Evolutionary conservation across 1,284 basidiomycete species (phyloP).

Genomic region (Lentinus polychrous): DNA sequence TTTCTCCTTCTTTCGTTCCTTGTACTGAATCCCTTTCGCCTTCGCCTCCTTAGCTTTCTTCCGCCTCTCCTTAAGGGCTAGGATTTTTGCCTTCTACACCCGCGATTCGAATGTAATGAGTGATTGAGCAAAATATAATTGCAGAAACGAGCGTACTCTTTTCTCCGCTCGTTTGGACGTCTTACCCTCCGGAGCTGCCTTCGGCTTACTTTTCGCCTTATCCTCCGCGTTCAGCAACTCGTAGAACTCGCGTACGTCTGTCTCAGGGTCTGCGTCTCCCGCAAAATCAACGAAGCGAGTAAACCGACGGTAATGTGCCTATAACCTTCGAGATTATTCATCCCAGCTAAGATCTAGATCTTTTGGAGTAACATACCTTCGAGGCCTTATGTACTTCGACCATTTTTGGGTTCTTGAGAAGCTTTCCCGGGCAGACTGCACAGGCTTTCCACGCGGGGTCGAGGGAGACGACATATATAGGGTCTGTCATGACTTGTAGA

Average conservation of each 20-base stretch:
- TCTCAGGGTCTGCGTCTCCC: constrained; percentile 29
- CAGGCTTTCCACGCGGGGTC: constrained; percentile 53
- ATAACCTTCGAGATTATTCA: constrained; percentile 8
- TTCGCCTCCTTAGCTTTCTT: constrained; percentile 30
- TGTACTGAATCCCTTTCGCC: constrained; percentile 14
- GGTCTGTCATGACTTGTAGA: constrained; percentile 51
- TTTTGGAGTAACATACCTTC: constrained; percentile 45
- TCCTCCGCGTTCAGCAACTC: constrained; percentile 20
- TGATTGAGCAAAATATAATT: neutral
- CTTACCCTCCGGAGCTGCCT: neutral
- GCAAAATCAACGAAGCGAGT: constrained; percentile 41
- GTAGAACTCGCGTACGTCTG: constrained; percentile 44
- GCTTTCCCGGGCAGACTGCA: constrained; percentile 69
- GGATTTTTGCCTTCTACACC: constrained; percentile 36
- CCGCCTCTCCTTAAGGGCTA: constrained; percentile 32
- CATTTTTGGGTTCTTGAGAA: constrained; percentile 61
- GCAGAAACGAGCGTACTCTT: constrained; percentile 31
- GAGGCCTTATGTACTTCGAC: constrained; percentile 55
- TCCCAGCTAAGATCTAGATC: neutral
- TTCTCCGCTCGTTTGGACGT: constrained; percentile 51
- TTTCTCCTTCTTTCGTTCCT: constrained; percentile 16
- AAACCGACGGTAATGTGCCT: constrained; percentile 59
- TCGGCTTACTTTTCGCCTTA: constrained; percentile 5
- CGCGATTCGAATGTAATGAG: neutral
- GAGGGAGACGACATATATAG: constrained; percentile 54